Percentiles rank a stretch among this genome's conserved stretches.
Conservation (phyloP, 2,329 filamentous ascomycete species). For the Diaporthe eres region DNA sequence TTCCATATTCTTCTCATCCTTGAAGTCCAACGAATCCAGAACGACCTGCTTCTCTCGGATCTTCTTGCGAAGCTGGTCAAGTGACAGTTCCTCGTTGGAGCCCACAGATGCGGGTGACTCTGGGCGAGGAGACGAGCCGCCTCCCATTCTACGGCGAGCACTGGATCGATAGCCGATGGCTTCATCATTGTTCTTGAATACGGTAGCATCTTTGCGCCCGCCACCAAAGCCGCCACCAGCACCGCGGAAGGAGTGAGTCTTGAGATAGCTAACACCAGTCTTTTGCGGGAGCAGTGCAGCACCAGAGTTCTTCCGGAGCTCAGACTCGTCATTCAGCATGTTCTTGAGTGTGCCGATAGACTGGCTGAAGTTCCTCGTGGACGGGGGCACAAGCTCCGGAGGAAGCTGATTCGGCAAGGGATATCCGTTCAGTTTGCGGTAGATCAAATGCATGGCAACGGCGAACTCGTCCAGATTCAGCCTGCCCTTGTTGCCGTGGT, state of each 20-base stretch:
- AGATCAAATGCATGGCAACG: slow-evolving; percentile 99
- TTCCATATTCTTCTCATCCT: slow-evolving; percentile 89
- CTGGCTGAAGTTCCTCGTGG: slow-evolving; percentile 91
- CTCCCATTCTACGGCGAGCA: slow-evolving; percentile 86
- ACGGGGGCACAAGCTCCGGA: slow-evolving; percentile 93
- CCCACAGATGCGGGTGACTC: slow-evolving; percentile 78
- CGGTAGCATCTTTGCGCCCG: slow-evolving; percentile 91
- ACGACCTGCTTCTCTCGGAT: slow-evolving; percentile 95
- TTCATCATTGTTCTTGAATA: slow-evolving; percentile 97
- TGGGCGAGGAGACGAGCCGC: slow-evolving; percentile 82
- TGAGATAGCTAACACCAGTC: slow-evolving; percentile 98
- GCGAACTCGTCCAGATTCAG: slow-evolving; percentile 98
- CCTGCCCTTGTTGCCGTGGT: slow-evolving; percentile 93
- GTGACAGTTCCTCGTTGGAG: slow-evolving; percentile 83
- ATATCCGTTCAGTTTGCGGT: slow-evolving; percentile 96
- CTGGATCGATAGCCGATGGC: slow-evolving; percentile 94
- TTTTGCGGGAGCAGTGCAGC: slow-evolving; percentile 93
- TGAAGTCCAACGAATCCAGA: slow-evolving; percentile 95
- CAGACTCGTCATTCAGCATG: slow-evolving; percentile 89
- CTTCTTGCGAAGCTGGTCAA: slow-evolving; percentile 93
- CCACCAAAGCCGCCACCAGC: slow-evolving; percentile 66
- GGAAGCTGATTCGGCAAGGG: slow-evolving; percentile 90
- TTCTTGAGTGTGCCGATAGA: slow-evolving; percentile 95
- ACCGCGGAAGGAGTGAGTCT: slow-evolving; percentile 90
- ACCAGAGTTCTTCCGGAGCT: slow-evolving; percentile 88